Evolutionary conservation across 2,329 filamentous ascomycete species (phyloP).

Genomic region (Talaromyces sp.): DNA sequence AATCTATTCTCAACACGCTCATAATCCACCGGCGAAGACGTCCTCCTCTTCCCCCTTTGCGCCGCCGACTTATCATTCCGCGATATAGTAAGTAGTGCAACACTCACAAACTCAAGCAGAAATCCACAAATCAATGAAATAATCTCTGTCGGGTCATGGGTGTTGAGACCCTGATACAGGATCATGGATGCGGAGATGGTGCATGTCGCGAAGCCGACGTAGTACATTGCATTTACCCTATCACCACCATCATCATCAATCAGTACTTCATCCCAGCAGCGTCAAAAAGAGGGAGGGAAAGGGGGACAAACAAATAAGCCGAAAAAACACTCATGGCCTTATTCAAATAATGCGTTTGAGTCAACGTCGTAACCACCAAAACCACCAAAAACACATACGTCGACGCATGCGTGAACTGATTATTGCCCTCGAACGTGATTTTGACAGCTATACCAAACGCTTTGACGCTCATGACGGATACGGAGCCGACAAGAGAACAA

Average conservation of each 20-base stretch:
- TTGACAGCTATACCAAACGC: slow-evolving; percentile 16
- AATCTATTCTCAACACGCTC: background rate
- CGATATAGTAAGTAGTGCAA: slow-evolving; percentile 13
- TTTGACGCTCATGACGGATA: slow-evolving; percentile 17
- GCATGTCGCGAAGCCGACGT: slow-evolving; percentile 16
- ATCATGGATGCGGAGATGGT: slow-evolving; percentile 16
- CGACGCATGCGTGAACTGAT: slow-evolving; percentile 15
- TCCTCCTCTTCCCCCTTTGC: background rate
- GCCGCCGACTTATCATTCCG: background rate
- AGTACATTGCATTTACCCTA: slow-evolving; percentile 17
- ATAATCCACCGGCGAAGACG: background rate
- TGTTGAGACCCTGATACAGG: slow-evolving; percentile 15
- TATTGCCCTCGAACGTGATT: slow-evolving; percentile 11
- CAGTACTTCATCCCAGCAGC: background rate
- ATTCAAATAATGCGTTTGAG: slow-evolving; percentile 18
- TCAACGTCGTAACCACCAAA: slow-evolving; percentile 14
- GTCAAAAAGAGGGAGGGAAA: no score
- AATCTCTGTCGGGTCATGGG: slow-evolving; percentile 10
- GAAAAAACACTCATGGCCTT: slow-evolving; percentile 17
- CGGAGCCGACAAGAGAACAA: slow-evolving; percentile 13
- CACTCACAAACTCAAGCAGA: slow-evolving; percentile 10
- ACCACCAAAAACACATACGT: slow-evolving; percentile 17
- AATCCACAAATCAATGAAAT: slow-evolving; percentile 14
- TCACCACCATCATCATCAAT: background rate
- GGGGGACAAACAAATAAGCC: slow-evolving; percentile 11